These are phyloP conservation scores for Anacardium occidentale DNA, from an alignment of 345 rosid species.

Conservation along the genomic window DNA sequence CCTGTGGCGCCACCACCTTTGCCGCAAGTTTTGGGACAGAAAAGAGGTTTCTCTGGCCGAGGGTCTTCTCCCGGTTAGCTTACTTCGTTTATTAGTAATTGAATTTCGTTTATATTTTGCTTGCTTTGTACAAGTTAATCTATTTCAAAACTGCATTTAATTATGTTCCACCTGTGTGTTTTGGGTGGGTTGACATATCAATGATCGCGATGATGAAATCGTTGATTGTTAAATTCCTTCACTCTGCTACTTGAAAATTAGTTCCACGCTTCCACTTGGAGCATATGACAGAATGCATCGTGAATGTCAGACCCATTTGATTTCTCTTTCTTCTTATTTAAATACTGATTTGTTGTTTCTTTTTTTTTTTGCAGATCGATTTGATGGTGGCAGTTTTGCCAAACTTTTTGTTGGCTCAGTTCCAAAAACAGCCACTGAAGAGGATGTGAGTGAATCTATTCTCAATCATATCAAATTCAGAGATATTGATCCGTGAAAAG, in stretches of 20 bases:
- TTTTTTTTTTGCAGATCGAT: constrained; percentile 40
- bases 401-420: constrained; percentile 99
- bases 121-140: neutral
- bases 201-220: neutral
- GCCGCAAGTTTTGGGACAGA: constrained; percentile 55
- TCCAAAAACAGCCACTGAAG: constrained; percentile 78
- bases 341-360: neutral
- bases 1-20: constrained; percentile 28
- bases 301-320: neutral
- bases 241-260: neutral
- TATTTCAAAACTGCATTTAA: neutral
- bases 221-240: neutral
- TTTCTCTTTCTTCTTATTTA: neutral
- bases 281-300: neutral
- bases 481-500: neutral
- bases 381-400: constrained; percentile 52
- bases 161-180: neutral
- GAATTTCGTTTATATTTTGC: neutral
- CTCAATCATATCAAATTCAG: neutral
- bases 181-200: neutral
- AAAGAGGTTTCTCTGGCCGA: constrained; percentile 55
- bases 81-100: neutral
- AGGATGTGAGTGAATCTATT: constrained; percentile 63
- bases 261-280: neutral
- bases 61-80: constrained; percentile 43